Conservation (phyloP, 352 stramenopile genomes). For the Globisporangium viniferum region DNA sequence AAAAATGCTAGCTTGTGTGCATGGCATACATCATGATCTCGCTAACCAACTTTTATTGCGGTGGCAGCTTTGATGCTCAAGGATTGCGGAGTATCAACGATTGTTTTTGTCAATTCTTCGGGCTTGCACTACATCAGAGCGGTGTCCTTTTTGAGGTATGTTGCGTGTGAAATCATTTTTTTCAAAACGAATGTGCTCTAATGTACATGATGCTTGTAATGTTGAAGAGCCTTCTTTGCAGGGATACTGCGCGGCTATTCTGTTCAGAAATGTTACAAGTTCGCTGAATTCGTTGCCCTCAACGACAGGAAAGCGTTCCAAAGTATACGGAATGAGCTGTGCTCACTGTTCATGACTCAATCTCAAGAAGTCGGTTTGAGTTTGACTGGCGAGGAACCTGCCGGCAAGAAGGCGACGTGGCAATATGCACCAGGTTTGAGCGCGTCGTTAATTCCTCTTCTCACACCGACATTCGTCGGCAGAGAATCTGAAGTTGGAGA, state of each 20-base stretch:
- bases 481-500: slow-evolving; percentile 44
- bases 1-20: background rate
- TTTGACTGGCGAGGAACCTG: slow-evolving; percentile 18
- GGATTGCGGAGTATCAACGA: slow-evolving; percentile 36
- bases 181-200: background rate
- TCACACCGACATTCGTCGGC: slow-evolving; percentile 51
- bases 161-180: background rate
- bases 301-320: slow-evolving; percentile 35
- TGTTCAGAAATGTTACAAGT: slow-evolving; percentile 32
- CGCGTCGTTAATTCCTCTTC: slow-evolving; percentile 49
- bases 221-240: slow-evolving; percentile 46
- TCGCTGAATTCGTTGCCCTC: slow-evolving; percentile 41
- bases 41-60: background rate
- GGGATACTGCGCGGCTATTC: slow-evolving; percentile 39
- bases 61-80: slow-evolving; percentile 46
- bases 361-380: slow-evolving; percentile 16
- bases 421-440: slow-evolving; percentile 34
- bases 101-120: slow-evolving; percentile 57
- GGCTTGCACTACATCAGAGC: slow-evolving; percentile 33
- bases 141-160: slow-evolving; percentile 50
- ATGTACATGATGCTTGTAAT: slow-evolving; percentile 10
- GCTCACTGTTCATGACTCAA: slow-evolving; percentile 22
- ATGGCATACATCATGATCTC: background rate
- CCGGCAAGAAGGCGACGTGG: slow-evolving; percentile 13
- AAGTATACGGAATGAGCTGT: slow-evolving; percentile 26